A percentile compares a stretch with the other conserved stretches of the same genome.
phyloP scores from a whole-genome alignment of 345 rosid genomes.

The Euphorbia pulcherrima region DNA sequence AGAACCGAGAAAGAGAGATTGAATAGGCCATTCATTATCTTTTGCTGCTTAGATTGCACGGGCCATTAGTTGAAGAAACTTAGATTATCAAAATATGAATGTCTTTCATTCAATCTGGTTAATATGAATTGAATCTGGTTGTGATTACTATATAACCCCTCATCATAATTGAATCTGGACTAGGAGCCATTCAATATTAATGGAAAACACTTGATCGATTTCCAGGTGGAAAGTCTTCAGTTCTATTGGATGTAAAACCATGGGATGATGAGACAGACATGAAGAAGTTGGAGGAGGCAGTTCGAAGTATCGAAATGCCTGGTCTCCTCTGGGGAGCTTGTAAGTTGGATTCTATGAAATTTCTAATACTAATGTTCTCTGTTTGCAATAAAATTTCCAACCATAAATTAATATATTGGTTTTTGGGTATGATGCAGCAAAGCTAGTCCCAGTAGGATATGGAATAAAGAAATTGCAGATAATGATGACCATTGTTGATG shows the following conservation, averaged over 20 bases:
- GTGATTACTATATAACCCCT: background rate
- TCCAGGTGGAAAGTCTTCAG: constrained; percentile 86
- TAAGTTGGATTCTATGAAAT: constrained; percentile 29
- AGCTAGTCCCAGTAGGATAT: constrained; percentile 77
- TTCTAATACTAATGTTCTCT: background rate
- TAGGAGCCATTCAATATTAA: background rate
- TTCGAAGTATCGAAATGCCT: constrained; percentile 64
- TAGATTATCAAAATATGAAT: background rate
- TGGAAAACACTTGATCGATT: background rate
- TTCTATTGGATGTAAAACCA: constrained; percentile 87
- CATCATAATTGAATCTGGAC: too few relatives aligned
- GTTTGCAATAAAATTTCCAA: background rate
- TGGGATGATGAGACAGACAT: constrained; percentile 99
- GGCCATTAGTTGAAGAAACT: background rate
- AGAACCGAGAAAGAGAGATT: background rate
- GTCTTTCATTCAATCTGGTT: background rate
- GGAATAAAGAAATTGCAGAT: constrained; percentile 89
- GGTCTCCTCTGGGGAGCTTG: constrained; percentile 98
- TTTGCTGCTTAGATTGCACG: background rate
- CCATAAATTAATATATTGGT: background rate
- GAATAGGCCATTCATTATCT: background rate
- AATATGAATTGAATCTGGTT: background rate
- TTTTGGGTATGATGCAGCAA: constrained; percentile 49
- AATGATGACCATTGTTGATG: constrained; percentile 88
- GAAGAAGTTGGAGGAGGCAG: constrained; percentile 81